Evolutionary conservation across 805 yeast genomes (phyloP).

Genomic region (Sungouiozyma ichnusensis): DNA sequence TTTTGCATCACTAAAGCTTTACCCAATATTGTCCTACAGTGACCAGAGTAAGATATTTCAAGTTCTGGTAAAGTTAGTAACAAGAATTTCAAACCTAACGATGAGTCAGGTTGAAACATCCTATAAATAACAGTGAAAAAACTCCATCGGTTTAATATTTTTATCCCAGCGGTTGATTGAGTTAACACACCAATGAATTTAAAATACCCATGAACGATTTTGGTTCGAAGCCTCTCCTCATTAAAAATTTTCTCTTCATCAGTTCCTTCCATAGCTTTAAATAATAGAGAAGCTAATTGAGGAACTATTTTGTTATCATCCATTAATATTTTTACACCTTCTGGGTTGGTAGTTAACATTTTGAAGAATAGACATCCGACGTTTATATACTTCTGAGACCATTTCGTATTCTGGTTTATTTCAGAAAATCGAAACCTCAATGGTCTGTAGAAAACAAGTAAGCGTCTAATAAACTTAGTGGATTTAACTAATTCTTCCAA

Average conservation of each 20-base stretch:
- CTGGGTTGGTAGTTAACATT: constrained; percentile 48
- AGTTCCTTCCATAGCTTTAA: constrained; percentile 28
- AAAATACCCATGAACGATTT: constrained; percentile 69
- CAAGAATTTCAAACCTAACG: constrained; percentile 45
- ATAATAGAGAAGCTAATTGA: constrained; percentile 81
- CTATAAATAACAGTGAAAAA: constrained; percentile 73
- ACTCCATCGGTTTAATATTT: constrained; percentile 70
- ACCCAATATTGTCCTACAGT: constrained; percentile 53
- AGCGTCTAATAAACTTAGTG: constrained; percentile 76
- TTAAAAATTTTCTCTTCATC: constrained; percentile 61
- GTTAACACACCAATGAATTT: constrained; percentile 68
- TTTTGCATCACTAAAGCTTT: constrained; percentile 54
- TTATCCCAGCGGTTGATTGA: constrained; percentile 48
- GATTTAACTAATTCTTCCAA: constrained; percentile 68
- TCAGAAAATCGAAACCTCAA: constrained; percentile 71
- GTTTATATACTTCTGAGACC: constrained; percentile 46
- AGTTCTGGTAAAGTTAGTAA: constrained; percentile 49
- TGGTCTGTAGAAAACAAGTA: constrained; percentile 83
- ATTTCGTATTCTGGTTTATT: constrained; percentile 36
- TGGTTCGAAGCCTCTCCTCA: constrained; percentile 43
- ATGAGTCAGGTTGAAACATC: constrained; percentile 43
- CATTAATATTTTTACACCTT: constrained; percentile 55
- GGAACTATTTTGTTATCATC: constrained; percentile 67
- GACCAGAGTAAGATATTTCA: constrained; percentile 51
- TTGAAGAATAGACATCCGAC: constrained; percentile 71